Base-by-base conservation (phyloP, 2,329 filamentous ascomycete species). In the Penicillium rolfsii region DNA sequence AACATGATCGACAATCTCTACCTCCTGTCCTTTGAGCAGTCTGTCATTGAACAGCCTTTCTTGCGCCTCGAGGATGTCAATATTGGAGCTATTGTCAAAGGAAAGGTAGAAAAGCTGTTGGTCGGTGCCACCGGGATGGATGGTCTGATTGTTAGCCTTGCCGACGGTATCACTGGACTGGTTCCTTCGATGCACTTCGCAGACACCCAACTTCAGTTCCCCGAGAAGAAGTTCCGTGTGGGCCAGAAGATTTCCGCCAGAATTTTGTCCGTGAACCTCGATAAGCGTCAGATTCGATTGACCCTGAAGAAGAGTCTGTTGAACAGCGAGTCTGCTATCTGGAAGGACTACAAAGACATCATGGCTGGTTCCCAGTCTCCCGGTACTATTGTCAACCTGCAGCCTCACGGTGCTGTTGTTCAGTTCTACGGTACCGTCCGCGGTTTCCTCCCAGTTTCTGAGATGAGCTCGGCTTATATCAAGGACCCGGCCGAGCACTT, bases 381-480 rank as follows among this genome's bases (percentile, higher is more conserved):
- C 7, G 95, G 94, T 60, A 97, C 93, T 0, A 89, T 99, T 65
- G 84, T 96, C 67, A 96, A 90, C 65, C 82, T 99, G 11, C 82
- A 92, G 59, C 79, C 85, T 3, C 87, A 87, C 56, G 95, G 95
- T 61, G 95, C 95, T 11, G 87, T 94, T 19, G 90, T 99, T 56
- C 92, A 96, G 73, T 99, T 98, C 77, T 99, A 96, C 71, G 92
- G 92, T 19, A 79, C 83, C 8, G 82, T 99, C 22, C 87, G 87
- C 66, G 96, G 90, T 8, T 99, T 96, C 80, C 83, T 99, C 57
- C 95, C 95, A 2, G 89, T 96, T 0, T 91, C 91, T 1, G 94
- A 99, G 77, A 99, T 99, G 95, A 98, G 95, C 74, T 95, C 99
- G 75, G 93, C 93, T 11, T 97, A 90, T 73, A 97, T 99, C 71